Evolutionary conservation across 208 protist genomes (phyloP), one percentile per base, ranked within the genome.

Genomic region (Leishmania martiniquensis): DNA sequence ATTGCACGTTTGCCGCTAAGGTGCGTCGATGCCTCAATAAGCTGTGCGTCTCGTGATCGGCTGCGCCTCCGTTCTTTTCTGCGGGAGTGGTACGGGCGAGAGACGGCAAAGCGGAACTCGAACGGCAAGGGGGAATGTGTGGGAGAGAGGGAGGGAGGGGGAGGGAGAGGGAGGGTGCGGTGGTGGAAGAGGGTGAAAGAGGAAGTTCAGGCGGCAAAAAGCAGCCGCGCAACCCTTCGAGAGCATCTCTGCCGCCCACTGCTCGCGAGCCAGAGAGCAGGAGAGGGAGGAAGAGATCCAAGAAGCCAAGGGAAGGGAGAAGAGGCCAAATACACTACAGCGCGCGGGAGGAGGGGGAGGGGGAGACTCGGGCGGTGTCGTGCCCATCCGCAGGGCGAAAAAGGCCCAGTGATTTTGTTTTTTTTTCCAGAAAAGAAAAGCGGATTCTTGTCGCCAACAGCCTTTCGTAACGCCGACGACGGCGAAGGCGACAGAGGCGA

Each of bases 231-330:
- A 25, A 63, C 32, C 29, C 0, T 37, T 25, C 57, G 57, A 69
- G 37, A 22, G 29, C 39, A 49, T 37, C 51, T 10, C 4, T 20
- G 37, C 20, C 51, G 9, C 13, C 17, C 51, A 51, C 25, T 22
- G 25, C 65, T 17, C 47, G 25, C 20, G 9, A 49, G 25, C 9
- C 47, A 66, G 9, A 32, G 15, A 32, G 45, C 72, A 32, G 22
- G 45, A 34, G 32, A 34, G 49, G n/a, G n/a, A n/a, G n/a, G n/a
- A n/a, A n/a, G n/a, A n/a, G n/a, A 63, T 63, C 54, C 29, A 52
- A 12, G 29, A 37, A 72, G 7, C 4, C n/a, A n/a, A n/a, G n/a
- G n/a, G n/a, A n/a, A 20, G 68, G 9, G 73, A 72, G 74, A 66
- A 78, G 72, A 71, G 42, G 49, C 39, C 42, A 13, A 13, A 29